Conservation (phyloP, 352 stramenopile genomes). For the Globisporangium lucens region DNA sequence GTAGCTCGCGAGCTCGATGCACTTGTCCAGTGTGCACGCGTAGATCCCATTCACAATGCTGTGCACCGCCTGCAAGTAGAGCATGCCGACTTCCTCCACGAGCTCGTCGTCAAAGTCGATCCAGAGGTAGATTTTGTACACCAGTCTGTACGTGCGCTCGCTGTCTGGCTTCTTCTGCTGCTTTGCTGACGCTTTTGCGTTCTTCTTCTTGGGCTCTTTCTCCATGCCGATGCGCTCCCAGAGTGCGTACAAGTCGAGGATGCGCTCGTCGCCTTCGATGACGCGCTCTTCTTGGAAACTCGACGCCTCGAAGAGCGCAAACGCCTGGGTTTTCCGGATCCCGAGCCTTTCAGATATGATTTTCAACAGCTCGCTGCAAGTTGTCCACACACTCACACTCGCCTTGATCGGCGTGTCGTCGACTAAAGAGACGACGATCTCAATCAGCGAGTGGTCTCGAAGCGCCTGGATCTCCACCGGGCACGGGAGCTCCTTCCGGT, state of each 20-base stretch:
- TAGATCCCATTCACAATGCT: slow-evolving; percentile 58
- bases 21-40: slow-evolving; percentile 51
- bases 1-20: slow-evolving; percentile 56
- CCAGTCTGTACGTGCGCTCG: slow-evolving; percentile 33
- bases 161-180: slow-evolving; percentile 30
- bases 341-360: slow-evolving; percentile 35
- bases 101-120: slow-evolving; percentile 62
- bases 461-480: slow-evolving; percentile 51
- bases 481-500: slow-evolving; percentile 64
- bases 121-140: slow-evolving; percentile 78
- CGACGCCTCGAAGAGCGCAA: slow-evolving; percentile 60
- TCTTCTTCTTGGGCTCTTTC: slow-evolving; percentile 36
- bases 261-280: no score
- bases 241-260: no score
- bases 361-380: slow-evolving; percentile 39
- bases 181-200: slow-evolving; percentile 12
- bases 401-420: slow-evolving; percentile 38
- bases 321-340: slow-evolving; percentile 45
- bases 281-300: slow-evolving; percentile 24
- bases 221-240: slow-evolving; percentile 52
- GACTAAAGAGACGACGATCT: slow-evolving; percentile 42
- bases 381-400: slow-evolving; percentile 62
- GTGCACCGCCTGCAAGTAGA: slow-evolving; percentile 74
- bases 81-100: slow-evolving; percentile 45
- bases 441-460: slow-evolving; percentile 40